Base-by-base conservation (phyloP, 768 basidiomycete genomes). In the Russula olivacea region DNA sequence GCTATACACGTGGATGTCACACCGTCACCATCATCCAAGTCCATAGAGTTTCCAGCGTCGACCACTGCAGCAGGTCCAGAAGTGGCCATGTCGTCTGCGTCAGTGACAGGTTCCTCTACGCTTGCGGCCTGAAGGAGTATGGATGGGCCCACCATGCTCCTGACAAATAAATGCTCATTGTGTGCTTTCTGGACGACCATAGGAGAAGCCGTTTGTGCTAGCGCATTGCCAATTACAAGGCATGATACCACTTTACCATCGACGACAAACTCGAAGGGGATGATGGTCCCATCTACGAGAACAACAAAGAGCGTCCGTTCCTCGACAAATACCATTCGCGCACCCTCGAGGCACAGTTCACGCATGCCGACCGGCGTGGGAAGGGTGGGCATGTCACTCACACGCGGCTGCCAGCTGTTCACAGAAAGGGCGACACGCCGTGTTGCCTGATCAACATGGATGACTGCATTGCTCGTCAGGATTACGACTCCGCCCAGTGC, bases 361-460 rank as follows among this genome's bases (percentile, higher is more conserved):
- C 76, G 76, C 10, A 72, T 80, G 12, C 79, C 79, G 30, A 78
- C 74, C n/a, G 76, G 68, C 2, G 76, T 70, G n/a, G 81, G 70
- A 4, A 80, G 79, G 40, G 80, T 69, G 3, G 81, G 73, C n/a
- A 91, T 72, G 61, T 91, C 87, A 66, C 86, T 90, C 45, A 87
- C 80, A 36, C 91, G 82, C 17, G 79, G 68, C 56, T 86, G 81
- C 96, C 96, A 98, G 40, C 89, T 92, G 71, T 93, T 98, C 14
- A 91, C 79, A 1, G 91, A 83, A 2, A 91, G 77, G 3, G 79
- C 82, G 25, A 91, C 82, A 7, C 86, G 81, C 51, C 88, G 83
- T 5, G 89, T 86, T 2, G 89, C 80, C 72, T 94, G 93, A 73
- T 97, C 94, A 70, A 98, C 81, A 71, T 97, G 91, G 36, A 98